These are phyloP conservation scores for Lasiosphaeria hispida DNA, from an alignment of 495 filamentous ascomycete species.

Conservation along the genomic window DNA sequence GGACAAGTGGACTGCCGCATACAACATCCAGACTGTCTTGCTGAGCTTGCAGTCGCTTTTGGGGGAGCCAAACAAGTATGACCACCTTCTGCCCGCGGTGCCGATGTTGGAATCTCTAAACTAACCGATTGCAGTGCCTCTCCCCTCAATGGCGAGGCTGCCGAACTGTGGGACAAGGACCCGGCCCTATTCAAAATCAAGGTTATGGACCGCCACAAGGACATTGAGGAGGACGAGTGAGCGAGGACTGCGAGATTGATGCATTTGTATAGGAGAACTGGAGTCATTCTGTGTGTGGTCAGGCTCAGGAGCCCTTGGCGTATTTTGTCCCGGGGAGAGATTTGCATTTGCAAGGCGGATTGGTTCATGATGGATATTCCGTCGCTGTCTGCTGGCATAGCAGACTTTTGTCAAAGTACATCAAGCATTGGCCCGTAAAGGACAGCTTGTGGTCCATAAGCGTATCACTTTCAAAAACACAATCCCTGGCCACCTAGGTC, in stretches of 20 bases:
- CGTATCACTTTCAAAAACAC: conserved; percentile 26
- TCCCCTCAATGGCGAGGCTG: conserved; percentile 93
- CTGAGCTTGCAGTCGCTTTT: conserved; percentile 93
- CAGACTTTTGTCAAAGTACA: conserved; percentile 27
- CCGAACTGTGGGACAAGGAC: conserved; percentile 92
- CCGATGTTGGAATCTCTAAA: background rate
- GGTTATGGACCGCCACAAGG: conserved; percentile 54
- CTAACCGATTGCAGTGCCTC: conserved; percentile 62
- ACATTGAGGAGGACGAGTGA: conserved; percentile 54
- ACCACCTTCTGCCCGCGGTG: background rate
- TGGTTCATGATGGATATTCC: conserved; percentile 32
- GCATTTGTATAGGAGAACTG: conserved; percentile 36
- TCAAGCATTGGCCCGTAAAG: conserved; percentile 32
- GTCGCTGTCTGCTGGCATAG: conserved; percentile 27
- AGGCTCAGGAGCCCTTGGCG: conserved; percentile 24
- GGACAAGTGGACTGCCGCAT: conserved; percentile 94
- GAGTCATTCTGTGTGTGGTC: conserved; percentile 32
- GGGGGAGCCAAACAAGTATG: conserved; percentile 95
- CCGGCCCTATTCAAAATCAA: conserved; percentile 81
- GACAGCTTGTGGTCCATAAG: conserved; percentile 28
- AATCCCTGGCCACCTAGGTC: conserved; percentile 9
- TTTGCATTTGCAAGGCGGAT: conserved; percentile 34
- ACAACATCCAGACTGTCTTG: conserved; percentile 90
- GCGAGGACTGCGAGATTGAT: background rate
- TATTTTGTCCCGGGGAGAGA: conserved; percentile 21